Conservation (phyloP, 2,329 filamentous ascomycete genomes). For the Boeremia exigua region DNA sequence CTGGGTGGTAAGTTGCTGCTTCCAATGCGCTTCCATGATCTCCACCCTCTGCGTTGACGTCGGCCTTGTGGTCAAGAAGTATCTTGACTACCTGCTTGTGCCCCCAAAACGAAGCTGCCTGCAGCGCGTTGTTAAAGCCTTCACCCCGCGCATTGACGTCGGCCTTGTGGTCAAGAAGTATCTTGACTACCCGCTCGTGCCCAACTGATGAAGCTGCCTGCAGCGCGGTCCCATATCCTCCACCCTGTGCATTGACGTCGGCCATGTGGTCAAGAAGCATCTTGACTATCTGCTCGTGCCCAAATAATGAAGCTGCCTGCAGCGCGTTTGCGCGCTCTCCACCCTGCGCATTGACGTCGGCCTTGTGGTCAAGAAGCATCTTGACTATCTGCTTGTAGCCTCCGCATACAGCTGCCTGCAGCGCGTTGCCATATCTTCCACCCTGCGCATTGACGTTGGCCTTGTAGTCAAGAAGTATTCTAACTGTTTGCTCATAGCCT, state of each 20-base stretch:
- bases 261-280: neutral
- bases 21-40: too few species aligned
- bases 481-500: neutral
- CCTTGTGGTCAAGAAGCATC: neutral
- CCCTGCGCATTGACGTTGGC: neutral
- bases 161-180: neutral
- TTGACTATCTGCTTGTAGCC: neutral
- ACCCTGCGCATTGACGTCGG: neutral
- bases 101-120: neutral
- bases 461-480: neutral
- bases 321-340: neutral
- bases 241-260: neutral
- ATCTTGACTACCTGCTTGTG: neutral
- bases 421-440: neutral
- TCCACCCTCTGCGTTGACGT: slow-evolving; percentile 1
- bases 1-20: too few species aligned
- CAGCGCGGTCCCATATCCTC: neutral
- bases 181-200: neutral
- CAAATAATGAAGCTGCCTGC: neutral
- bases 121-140: too few species aligned
- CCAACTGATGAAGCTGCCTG: neutral
- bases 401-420: neutral
- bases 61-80: neutral
- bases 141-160: neutral
- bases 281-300: neutral